Evolutionary conservation across 441 rosid species (phyloP).

Genomic region (Flueggea neowawraea): DNA sequence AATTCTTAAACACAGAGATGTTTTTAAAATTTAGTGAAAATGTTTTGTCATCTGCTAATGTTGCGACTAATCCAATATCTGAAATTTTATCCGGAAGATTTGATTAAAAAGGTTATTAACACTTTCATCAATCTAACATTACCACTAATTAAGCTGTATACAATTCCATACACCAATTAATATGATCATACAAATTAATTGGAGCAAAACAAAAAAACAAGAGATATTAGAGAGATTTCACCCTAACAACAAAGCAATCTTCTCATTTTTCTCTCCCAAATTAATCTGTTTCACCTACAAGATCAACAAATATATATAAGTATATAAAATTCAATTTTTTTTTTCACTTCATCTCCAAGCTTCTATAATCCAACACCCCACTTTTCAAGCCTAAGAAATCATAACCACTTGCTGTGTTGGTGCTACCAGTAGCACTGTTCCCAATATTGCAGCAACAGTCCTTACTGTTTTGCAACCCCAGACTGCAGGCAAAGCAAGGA

Average conservation of each 20-base stretch:
- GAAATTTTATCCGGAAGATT: no score
- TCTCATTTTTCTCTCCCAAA: constrained; percentile 12
- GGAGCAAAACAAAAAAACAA: constrained; percentile 3
- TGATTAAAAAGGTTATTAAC: no score
- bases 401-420: constrained; percentile 38
- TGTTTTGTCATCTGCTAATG: no score
- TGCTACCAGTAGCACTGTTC: constrained; percentile 18
- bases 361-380: constrained; percentile 57
- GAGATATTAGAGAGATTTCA: constrained; percentile 16
- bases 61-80: no score
- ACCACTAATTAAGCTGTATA: no score
- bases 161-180: no score
- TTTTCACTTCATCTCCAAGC: constrained; percentile 60
- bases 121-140: no score
- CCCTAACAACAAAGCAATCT: constrained; percentile 1
- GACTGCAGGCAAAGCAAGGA: constrained; percentile 59
- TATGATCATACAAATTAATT: constrained; percentile 17
- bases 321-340: not conserved
- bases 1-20: no score
- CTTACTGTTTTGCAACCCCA: constrained; percentile 57
- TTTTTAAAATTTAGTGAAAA: no score
- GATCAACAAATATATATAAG: not conserved
- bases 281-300: constrained; percentile 14
- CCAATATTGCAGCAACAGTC: constrained; percentile 44
- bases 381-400: constrained; percentile 72